These are phyloP conservation scores for Paxillus rubicundulus DNA, from an alignment of 768 basidiomycete species.

Conservation along the genomic window DNA sequence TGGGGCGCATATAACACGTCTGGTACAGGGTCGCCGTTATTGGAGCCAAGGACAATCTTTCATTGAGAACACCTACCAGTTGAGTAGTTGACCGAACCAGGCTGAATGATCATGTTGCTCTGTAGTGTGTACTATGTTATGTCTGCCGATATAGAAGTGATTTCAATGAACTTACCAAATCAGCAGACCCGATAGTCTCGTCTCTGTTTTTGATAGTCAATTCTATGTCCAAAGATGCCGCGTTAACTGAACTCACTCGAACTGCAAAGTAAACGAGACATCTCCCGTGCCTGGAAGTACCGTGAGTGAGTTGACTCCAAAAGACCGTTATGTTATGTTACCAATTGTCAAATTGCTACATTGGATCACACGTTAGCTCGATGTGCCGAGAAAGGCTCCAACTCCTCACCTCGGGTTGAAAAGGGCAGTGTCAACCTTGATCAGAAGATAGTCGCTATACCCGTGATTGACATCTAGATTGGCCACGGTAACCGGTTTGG, in stretches of 20 bases:
- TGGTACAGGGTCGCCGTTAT: slow-evolving; percentile 14
- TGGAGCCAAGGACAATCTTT: not conserved
- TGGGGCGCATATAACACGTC: slow-evolving; percentile 64
- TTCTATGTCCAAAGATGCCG: not conserved
- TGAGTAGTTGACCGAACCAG: slow-evolving; percentile 54
- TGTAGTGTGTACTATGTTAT: slow-evolving; percentile 18
- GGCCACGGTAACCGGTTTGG: slow-evolving; percentile 53
- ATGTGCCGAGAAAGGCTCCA: not conserved
- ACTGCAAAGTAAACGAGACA: slow-evolving; percentile 57
- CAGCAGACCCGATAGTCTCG: slow-evolving; percentile 56
- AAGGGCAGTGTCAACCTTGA: slow-evolving; percentile 57
- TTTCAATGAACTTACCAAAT: slow-evolving; percentile 40
- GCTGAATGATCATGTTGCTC: slow-evolving; percentile 55
- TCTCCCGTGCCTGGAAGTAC: slow-evolving; percentile 57
- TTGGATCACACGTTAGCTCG: not conserved
- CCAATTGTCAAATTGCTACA: slow-evolving; percentile 40
- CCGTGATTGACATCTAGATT: slow-evolving; percentile 68
- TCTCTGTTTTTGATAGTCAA: slow-evolving; percentile 32
- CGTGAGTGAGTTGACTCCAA: slow-evolving; percentile 29
- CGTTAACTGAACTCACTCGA: slow-evolving; percentile 40
- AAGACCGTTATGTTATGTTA: not conserved
- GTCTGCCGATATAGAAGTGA: not conserved
- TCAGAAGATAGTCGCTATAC: slow-evolving; percentile 62
- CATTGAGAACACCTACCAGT: slow-evolving; percentile 39
- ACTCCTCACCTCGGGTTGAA: slow-evolving; percentile 60